Conservation (phyloP, 176 grass and related monocot species). For the Oropetium thomaeum region DNA sequence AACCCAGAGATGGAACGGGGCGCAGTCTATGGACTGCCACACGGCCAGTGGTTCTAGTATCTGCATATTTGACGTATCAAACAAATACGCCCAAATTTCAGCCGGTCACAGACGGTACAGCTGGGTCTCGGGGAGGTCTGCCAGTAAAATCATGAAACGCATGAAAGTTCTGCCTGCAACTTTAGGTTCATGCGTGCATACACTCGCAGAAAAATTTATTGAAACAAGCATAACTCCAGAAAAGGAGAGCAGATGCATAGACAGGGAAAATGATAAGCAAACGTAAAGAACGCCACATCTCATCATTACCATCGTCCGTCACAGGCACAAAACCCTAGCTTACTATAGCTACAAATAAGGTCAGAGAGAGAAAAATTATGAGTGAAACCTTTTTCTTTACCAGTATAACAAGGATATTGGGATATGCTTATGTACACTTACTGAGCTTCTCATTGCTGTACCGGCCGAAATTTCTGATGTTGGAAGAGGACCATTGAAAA, state of each 20-base stretch:
- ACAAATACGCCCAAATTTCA: slow-evolving; percentile 24
- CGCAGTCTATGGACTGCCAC: slow-evolving; percentile 18
- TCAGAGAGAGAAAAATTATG: neutral
- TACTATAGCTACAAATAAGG: slow-evolving; percentile 26
- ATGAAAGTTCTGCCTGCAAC: slow-evolving; percentile 29
- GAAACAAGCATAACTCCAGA: slow-evolving; percentile 22
- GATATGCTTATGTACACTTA: neutral
- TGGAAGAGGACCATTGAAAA: neutral
- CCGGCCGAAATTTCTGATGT: neutral
- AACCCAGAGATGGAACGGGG: slow-evolving; percentile 11
- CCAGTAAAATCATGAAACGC: slow-evolving; percentile 45
- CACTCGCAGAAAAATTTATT: slow-evolving; percentile 30
- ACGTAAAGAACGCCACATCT: slow-evolving; percentile 34
- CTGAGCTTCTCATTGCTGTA: neutral
- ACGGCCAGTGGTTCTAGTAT: neutral
- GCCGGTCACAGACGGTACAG: slow-evolving; percentile 27
- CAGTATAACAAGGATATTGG: neutral
- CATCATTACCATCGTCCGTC: slow-evolving; percentile 40
- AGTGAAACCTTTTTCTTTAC: neutral
- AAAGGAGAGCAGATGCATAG: slow-evolving; percentile 7
- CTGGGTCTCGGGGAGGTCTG: slow-evolving; percentile 1
- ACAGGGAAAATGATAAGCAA: slow-evolving; percentile 30
- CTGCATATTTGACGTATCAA: neutral
- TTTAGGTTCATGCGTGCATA: slow-evolving; percentile 24
- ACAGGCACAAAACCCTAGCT: slow-evolving; percentile 53